Evolutionary conservation across 2,329 filamentous ascomycete genomes (phyloP).

Genomic region (Pestalotiopsis sp.): DNA sequence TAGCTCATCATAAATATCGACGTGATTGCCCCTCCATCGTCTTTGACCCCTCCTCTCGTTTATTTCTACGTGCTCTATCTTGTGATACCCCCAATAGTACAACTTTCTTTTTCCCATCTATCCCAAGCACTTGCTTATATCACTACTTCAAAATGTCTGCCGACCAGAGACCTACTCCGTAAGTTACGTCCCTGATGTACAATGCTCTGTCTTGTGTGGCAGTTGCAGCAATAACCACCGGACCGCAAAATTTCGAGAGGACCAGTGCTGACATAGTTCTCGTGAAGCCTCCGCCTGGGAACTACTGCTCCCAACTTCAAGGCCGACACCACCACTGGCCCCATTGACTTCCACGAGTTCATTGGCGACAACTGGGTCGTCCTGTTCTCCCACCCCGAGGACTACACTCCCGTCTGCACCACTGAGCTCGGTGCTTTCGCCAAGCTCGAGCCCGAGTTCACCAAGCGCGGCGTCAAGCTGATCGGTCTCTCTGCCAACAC

Average conservation of each 20-base stretch:
- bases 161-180: constrained; percentile 28
- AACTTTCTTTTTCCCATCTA: background rate
- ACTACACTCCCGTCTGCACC: constrained; percentile 95
- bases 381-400: constrained; percentile 83
- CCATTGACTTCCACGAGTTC: constrained; percentile 83
- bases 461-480: constrained; percentile 85
- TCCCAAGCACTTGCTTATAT: background rate
- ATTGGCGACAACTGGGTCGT: constrained; percentile 79
- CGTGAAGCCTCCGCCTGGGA: constrained; percentile 63
- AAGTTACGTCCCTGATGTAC: constrained; percentile 18
- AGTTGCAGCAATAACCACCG: background rate
- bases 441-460: constrained; percentile 86
- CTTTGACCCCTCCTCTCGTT: background rate
- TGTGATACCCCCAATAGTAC: background rate
- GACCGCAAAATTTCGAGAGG: background rate
- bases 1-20: constrained; percentile 1
- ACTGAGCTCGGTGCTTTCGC: constrained; percentile 94
- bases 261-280: background rate
- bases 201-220: background rate
- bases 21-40: constrained; percentile 1
- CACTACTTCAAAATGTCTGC: constrained; percentile 27
- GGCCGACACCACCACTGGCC: constrained; percentile 76
- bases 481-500: constrained; percentile 90
- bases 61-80: background rate
- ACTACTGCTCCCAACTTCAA: constrained; percentile 78